These are phyloP conservation scores for Penicillium waksmanii DNA, from an alignment of 495 filamentous ascomycete genomes.

Conservation along the genomic window DNA sequence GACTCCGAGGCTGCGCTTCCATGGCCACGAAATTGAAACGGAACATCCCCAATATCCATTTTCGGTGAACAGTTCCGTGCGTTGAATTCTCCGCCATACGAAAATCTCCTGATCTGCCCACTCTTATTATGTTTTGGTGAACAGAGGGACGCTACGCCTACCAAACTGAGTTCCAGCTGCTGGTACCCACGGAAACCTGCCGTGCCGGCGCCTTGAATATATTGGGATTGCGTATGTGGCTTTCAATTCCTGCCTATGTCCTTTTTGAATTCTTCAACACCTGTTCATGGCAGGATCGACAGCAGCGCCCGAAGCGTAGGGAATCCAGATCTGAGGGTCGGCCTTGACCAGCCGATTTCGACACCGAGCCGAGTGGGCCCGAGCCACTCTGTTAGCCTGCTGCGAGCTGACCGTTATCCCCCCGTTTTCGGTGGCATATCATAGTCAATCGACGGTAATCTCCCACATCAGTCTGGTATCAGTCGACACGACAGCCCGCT, in stretches of 20 bases:
- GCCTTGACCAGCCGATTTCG: background rate
- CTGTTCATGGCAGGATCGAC: background rate
- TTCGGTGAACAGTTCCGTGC: constrained; percentile 17
- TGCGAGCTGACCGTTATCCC: constrained; percentile 16
- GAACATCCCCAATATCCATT: background rate
- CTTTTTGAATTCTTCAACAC: background rate
- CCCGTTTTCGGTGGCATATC: background rate
- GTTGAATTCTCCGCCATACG: background rate
- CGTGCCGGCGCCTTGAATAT: background rate
- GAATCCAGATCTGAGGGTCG: background rate
- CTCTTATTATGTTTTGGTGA: background rate
- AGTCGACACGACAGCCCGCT: constrained; percentile 19
- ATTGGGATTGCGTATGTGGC: background rate
- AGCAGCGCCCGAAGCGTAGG: background rate
- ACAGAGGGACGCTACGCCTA: background rate
- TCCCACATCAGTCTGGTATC: background rate
- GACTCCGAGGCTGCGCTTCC: background rate
- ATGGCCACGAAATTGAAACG: constrained; percentile 16
- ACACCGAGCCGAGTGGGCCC: constrained; percentile 2
- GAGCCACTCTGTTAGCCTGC: background rate
- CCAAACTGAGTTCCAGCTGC: background rate
- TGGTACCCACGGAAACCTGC: background rate
- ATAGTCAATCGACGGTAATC: background rate
- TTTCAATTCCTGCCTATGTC: background rate
- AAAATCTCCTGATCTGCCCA: constrained; percentile 9